Evolutionary conservation across 768 basidiomycete genomes (phyloP).

Genomic region (Zangia roseola): DNA sequence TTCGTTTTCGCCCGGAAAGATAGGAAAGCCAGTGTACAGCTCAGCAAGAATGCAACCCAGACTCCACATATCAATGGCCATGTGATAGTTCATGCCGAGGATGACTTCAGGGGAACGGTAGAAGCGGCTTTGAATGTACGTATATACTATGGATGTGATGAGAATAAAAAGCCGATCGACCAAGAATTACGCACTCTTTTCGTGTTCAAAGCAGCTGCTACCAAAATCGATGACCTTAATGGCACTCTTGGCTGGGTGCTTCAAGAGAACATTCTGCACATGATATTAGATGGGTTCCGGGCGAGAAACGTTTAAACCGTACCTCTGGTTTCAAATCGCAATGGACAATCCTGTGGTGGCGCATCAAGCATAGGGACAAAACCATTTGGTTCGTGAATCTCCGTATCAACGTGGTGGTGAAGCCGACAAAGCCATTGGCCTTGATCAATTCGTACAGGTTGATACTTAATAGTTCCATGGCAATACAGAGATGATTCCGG

Average conservation of each 20-base stretch:
- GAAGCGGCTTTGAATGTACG: slow-evolving; percentile 99
- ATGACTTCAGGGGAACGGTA: slow-evolving; percentile 99
- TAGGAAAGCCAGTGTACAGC: slow-evolving; percentile 94
- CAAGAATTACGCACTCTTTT: slow-evolving; percentile 77
- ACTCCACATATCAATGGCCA: slow-evolving; percentile 99
- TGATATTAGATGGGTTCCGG: background rate
- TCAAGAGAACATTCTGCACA: slow-evolving; percentile 84
- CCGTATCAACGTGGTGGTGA: slow-evolving; percentile 91
- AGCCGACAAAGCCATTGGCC: slow-evolving; percentile 98
- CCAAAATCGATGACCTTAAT: slow-evolving; percentile 99
- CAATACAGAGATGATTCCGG: slow-evolving; percentile 95
- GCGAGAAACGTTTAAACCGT: slow-evolving; percentile 21
- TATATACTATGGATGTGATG: slow-evolving; percentile 69
- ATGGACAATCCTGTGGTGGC: slow-evolving; percentile 96
- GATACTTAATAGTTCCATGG: slow-evolving; percentile 96
- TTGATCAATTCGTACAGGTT: slow-evolving; percentile 99
- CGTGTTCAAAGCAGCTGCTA: slow-evolving; percentile 96
- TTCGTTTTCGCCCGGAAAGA: slow-evolving; percentile 99
- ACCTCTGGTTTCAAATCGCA: slow-evolving; percentile 99
- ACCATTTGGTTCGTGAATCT: slow-evolving; percentile 97
- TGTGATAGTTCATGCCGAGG: slow-evolving; percentile 97
- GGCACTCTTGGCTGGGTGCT: slow-evolving; percentile 93
- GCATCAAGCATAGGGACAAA: slow-evolving; percentile 86
- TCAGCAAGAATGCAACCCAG: slow-evolving; percentile 97
- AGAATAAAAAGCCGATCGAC: background rate